Percentiles rank a stretch among this genome's conserved stretches.
Conservation (phyloP, 768 basidiomycete species). For the Rhodotorula paludigena region DNA sequence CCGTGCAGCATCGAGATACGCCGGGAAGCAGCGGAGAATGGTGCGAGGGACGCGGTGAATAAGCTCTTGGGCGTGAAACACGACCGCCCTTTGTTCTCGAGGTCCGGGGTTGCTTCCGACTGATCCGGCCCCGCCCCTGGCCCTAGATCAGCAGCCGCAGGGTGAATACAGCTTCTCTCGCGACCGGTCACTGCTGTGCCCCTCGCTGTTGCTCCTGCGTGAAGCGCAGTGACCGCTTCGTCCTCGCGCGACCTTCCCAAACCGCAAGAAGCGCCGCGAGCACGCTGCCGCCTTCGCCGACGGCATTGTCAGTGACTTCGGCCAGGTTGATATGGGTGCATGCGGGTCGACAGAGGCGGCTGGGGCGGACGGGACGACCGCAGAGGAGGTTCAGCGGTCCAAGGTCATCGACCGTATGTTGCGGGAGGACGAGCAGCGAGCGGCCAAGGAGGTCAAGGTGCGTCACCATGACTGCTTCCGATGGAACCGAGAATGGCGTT, state of each 20-base stretch:
- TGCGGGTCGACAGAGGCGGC: conserved; percentile 20
- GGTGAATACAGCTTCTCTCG: no score
- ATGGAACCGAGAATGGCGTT: not conserved
- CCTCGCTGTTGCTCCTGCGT: not conserved
- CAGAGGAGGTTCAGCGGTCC: conserved; percentile 11
- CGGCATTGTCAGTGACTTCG: not conserved
- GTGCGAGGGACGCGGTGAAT: no score
- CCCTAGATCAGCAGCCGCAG: no score
- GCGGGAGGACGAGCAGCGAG: conserved; percentile 29
- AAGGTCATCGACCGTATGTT: conserved; percentile 20
- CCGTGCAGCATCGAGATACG: no score
- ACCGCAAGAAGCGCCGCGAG: not conserved
- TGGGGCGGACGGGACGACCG: not conserved
- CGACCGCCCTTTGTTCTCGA: no score
- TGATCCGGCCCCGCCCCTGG: no score
- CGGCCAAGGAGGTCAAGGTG: conserved; percentile 39
- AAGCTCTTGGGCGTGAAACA: no score
- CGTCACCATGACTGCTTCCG: accelerated
- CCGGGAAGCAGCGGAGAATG: no score
- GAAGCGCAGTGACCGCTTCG: not conserved
- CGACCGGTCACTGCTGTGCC: not conserved
- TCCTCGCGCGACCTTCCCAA: not conserved
- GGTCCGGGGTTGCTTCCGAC: no score
- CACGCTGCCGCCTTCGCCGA: no score
- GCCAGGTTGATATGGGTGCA: conserved; percentile 11